Evolutionary conservation across 2,329 filamentous ascomycete genomes (phyloP).

Genomic region (Stagonosporopsis rhizophila): DNA sequence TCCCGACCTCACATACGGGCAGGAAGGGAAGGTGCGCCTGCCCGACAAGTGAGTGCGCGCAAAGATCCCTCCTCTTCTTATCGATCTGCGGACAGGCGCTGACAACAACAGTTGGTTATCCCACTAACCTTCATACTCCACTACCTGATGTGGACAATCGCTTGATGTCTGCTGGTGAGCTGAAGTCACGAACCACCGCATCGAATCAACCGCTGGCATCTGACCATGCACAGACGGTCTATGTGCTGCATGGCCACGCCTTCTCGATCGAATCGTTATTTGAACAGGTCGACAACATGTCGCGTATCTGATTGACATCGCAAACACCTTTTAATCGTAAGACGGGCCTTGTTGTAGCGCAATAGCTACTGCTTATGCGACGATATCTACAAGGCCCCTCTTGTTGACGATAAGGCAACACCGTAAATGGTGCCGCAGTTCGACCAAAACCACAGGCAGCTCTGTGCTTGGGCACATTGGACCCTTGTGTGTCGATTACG

Average conservation of each 20-base stretch:
- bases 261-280: not conserved
- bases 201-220: not conserved
- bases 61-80: not conserved
- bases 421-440: too few species aligned
- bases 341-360: not conserved
- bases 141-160: not conserved
- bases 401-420: not conserved
- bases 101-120: not conserved
- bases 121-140: too few species aligned
- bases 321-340: too few species aligned
- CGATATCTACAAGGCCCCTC: not conserved
- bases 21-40: not conserved
- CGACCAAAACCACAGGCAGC: too few species aligned
- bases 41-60: not conserved
- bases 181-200: not conserved
- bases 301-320: not conserved
- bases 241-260: not conserved
- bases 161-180: not conserved
- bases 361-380: not conserved
- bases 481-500: not conserved
- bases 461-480: not conserved
- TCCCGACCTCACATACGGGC: not conserved
- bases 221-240: not conserved
- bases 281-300: not conserved
- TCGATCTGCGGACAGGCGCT: not conserved